Evolutionary conservation across 768 basidiomycete species (phyloP), one percentile per base, ranked within the genome.

Genomic region (Mycena epipterygia): DNA sequence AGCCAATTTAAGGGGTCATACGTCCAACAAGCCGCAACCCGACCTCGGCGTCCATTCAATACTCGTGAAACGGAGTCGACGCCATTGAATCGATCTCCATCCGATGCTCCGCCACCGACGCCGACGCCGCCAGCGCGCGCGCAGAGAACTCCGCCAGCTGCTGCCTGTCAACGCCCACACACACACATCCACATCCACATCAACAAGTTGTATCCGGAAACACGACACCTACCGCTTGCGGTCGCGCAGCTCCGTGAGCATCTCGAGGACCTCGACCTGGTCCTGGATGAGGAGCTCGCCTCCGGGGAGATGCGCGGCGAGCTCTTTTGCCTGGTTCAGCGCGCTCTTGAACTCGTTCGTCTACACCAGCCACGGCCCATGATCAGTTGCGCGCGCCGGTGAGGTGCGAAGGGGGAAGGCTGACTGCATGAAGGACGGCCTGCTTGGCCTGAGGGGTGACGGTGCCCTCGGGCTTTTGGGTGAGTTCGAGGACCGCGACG

Each of bases 11-110:
- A n/a, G n/a, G n/a, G n/a, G n/a, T n/a, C n/a, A n/a, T n/a, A n/a
- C n/a, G n/a, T n/a, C n/a, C n/a, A n/a, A n/a, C n/a, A n/a, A n/a
- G n/a, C n/a, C n/a, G n/a, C n/a, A n/a, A n/a, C n/a, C n/a, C n/a
- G n/a, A n/a, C n/a, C 17, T 13, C 27, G n/a, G 11, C 23, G 27
- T 30, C n/a, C 65, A 21, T 6, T 70, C 62, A 69, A 51, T 75
- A 77, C 59, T 80, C 83, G 23, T 83, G 79, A 64, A 85, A 82
- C 14, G 92, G 92, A 5, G 92, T 93, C 5, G 92, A 93, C 30
- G 92, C 92, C 66, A 89, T 90, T 17, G 92, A 94, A 76, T 94
- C 92, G 42, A 93, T 79, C 73, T 93, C 92, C 87, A 92, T 91
- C 70, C 83, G 85, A 6, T 74, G 51, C 27, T 84, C 81, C 16